Percentiles rank a stretch among this genome's conserved stretches.
phyloP scores from a whole-genome alignment of 495 filamentous ascomycete species.

The Lophiostoma macrostomum region DNA sequence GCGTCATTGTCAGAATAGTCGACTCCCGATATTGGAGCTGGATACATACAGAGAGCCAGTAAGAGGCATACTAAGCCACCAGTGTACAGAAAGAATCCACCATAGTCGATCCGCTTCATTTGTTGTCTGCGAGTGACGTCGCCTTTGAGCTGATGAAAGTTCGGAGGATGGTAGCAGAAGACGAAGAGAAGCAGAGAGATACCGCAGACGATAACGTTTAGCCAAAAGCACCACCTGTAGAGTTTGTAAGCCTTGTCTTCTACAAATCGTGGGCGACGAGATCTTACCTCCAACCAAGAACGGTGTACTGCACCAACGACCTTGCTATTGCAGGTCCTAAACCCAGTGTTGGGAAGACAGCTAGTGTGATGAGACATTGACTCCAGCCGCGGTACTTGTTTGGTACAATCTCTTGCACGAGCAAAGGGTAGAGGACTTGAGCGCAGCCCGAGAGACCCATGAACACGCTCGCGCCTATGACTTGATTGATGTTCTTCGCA shows the following conservation, averaged over 20 bases:
- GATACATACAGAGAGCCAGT: no score
- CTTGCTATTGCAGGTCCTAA: background rate
- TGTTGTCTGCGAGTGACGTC: background rate
- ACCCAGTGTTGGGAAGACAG: background rate
- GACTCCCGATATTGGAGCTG: no score
- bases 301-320: background rate
- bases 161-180: conserved; percentile 11
- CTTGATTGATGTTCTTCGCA: background rate
- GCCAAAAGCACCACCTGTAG: no score
- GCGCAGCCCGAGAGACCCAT: background rate
- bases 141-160: background rate
- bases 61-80: background rate
- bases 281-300: background rate
- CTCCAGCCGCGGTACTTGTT: conserved; percentile 8
- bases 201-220: background rate
- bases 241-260: no score
- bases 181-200: background rate
- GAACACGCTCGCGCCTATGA: background rate
- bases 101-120: background rate
- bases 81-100: background rate
- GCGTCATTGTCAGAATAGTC: no score
- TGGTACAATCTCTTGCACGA: conserved; percentile 1
- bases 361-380: background rate
- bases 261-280: no score
- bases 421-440: background rate